Percentiles rank a stretch among this genome's conserved stretches.
Conservation (phyloP, 75 land plant species). For the Pinus taeda region DNA sequence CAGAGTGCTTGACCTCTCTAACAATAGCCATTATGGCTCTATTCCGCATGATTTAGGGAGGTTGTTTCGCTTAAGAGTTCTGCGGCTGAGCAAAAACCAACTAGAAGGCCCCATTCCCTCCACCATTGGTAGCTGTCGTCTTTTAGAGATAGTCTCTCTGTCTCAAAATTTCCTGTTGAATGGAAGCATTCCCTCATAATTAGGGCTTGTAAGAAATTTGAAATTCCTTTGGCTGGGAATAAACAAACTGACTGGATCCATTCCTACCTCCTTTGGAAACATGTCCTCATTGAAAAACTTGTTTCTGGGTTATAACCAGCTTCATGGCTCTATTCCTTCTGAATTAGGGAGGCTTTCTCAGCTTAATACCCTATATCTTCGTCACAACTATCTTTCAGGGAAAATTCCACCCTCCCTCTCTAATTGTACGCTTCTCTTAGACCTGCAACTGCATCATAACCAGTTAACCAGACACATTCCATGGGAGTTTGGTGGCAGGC, state of each 20-base stretch:
- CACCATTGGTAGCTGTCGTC: not conserved
- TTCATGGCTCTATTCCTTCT: conserved; percentile 26
- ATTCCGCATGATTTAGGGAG: conserved; percentile 19
- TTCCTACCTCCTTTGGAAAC: conserved; percentile 21
- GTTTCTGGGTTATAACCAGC: conserved; percentile 24
- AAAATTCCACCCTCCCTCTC: conserved; percentile 29
- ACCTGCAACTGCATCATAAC: conserved; percentile 52
- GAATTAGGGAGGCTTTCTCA: conserved; percentile 22
- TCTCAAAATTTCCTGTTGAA: conserved; percentile 12
- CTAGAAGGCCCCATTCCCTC: conserved; percentile 14
- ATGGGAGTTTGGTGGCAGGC: conserved; percentile 25
- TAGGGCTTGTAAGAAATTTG: conserved; percentile 29
- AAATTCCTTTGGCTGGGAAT: conserved; percentile 20
- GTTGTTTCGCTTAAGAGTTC: conserved; percentile 16
- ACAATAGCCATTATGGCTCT: conserved; percentile 28
- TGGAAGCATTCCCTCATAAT: conserved; percentile 30
- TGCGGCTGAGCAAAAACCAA: conserved; percentile 20
- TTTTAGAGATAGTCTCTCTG: not conserved
- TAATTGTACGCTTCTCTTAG: conserved; percentile 24
- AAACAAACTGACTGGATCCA: conserved; percentile 15
- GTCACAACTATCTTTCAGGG: conserved; percentile 20
- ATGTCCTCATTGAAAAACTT: conserved; percentile 16
- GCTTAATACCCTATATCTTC: conserved; percentile 19
- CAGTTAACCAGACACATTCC: conserved; percentile 44
- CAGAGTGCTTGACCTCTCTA: conserved; percentile 18